Base-by-base conservation (phyloP, 2,329 filamentous ascomycete genomes). In the Microthyrium microscopicum region DNA sequence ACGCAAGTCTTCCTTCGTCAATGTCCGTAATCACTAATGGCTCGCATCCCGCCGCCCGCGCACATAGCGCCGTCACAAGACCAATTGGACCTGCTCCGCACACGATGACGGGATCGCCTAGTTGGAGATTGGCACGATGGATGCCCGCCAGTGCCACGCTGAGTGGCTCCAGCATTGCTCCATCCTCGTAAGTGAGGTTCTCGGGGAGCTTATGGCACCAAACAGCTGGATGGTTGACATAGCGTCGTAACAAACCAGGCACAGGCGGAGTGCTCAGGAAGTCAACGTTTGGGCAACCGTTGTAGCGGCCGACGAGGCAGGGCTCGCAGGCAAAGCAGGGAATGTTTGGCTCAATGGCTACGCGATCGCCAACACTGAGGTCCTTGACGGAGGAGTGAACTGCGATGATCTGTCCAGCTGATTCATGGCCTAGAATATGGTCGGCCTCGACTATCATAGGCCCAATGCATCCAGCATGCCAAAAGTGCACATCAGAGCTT, bases 141-240 rank as follows among this genome's bases (percentile, higher is more conserved):
- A 95, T 72, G 11, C 80, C 84, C 3, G 87, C 85, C 25, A 95
- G 67, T 3, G 84, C 82, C 4, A 95, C 89, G 44, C 74, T 81
- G 33, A 95, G 66, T 2, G 87, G 87, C 62, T 95, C 89, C 27
- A 95, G 64, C 59, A 94, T 67, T 11, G 85, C 79, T 34, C 87
- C 89, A 50, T 92, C 73, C 61, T 95, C 87, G 51, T 74, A 95
- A 35, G 74, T 78, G 78, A 95, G 85, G 42, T 45, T 55, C 55
- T 81, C 64, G 30, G 81, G 82, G 45, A 95, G 89, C 66, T 92
- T 92, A 65, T 94, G 83, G 61, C 87, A 94, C 84, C 85, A 94
- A 31, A 78, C 66, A 15, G 85, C 84, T 3, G 83, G 85, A 62
- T 94, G 87, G 62, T 87, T 92, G 60, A 94, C 80, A 55, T 94